Percentiles rank a stretch among this genome's conserved stretches.
Conservation (phyloP, 768 basidiomycete species). For the Collybiopsis luxurians region DNA sequence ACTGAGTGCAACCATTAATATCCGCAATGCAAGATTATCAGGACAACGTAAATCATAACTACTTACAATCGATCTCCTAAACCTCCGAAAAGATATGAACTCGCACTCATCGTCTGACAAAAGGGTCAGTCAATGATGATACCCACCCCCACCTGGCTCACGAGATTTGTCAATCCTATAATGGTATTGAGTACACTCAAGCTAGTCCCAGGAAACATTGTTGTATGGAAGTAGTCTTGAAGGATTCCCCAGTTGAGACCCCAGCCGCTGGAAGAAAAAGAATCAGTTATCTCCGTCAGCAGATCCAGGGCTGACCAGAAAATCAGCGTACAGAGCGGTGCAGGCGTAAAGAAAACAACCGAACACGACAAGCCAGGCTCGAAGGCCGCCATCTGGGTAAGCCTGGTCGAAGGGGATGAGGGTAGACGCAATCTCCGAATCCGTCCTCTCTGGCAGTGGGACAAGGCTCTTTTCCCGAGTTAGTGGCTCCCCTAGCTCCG, state of each 20-base stretch:
- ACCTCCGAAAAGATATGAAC: constrained; percentile 26
- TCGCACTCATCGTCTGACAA: constrained; percentile 22
- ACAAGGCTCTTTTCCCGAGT: constrained; percentile 1
- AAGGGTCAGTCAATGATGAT: not conserved
- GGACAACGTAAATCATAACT: not conserved
- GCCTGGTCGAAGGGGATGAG: constrained; percentile 8
- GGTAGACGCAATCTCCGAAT: not conserved
- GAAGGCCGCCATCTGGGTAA: constrained; percentile 26
- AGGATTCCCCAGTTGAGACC: constrained; percentile 28
- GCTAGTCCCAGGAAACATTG: constrained; percentile 11
- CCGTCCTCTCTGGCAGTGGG: not conserved
- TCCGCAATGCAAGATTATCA: not conserved
- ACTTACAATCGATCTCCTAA: constrained; percentile 30
- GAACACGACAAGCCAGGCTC: constrained; percentile 28
- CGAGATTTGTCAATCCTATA: constrained; percentile 2
- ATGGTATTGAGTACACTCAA: not conserved
- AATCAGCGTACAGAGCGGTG: constrained; percentile 22
- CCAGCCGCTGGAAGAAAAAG: constrained; percentile 18
- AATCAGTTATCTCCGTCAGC: too few species aligned
- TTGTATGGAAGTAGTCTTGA: constrained; percentile 27
- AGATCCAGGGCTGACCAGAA: not conserved
- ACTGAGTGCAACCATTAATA: constrained; percentile 6
- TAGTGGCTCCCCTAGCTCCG: not conserved
- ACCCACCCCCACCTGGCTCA: not conserved
- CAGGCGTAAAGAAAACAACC: constrained; percentile 27